Base-by-base conservation (phyloP, 352 stramenopile species). In the Aphanomyces invadans region DNA sequence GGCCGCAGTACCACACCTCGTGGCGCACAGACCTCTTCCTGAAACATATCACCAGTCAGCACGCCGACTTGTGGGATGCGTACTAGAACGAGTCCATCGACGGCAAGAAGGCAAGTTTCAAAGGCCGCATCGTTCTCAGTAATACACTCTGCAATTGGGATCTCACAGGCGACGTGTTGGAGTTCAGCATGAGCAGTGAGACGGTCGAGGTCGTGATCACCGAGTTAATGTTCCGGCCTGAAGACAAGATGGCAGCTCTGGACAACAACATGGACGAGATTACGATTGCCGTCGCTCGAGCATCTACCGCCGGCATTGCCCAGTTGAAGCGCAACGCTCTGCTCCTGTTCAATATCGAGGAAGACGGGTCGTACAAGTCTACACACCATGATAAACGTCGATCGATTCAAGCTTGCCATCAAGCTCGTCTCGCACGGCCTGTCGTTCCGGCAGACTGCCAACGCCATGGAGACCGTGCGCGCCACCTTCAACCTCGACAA, bases 121-220 rank as follows among this genome's bases (percentile, higher is more conserved):
- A 59, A n/a, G 26, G 23, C 21, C 9, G n/a, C 25, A 32, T 11
- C 25, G 19, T 17, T 5, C 21, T 7, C 12, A 59, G 36, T 26
- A 59, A n/a, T 12, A 29, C 36, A 26, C 51, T 29, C 29, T 21
- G 25, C 12, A 38, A 33, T 26, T 11, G 29, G 12, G 51, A 59
- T n/a, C 10, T 12, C 4, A 21, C 23, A 11, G n/a, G 12, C 9
- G 51, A 59, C 51, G n/a, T n/a, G n/a, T n/a, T n/a, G n/a, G 26
- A 12, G 12, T 15, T 59, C 51, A 25, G n/a, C 12, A 23, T 29
- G 15, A 59, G 11, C 15, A 59, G n/a, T 59, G 12, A 12, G 12
- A 59, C 36, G 19, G 51, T 59, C 51, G 25, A 59, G 21, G 51
- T 38, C 23, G n/a, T 59, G 21, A 59, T 59, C 26, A 26, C 21